Percentiles rank a stretch among this genome's conserved stretches.
phyloP scores from a whole-genome alignment of 345 rosid genomes.

The Punica granatum region DNA sequence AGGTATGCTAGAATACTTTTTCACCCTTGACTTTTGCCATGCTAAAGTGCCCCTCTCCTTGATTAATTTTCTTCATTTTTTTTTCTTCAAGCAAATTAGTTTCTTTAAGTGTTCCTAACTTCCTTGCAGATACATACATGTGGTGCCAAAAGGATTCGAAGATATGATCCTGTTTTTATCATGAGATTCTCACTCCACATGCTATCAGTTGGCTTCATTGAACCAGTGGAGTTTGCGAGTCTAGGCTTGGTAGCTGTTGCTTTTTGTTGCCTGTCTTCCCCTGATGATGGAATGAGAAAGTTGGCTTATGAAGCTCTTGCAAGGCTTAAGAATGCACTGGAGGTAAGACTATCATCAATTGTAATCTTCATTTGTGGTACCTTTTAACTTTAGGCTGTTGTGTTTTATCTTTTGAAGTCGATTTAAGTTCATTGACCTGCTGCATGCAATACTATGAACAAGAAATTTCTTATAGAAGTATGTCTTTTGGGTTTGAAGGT shows the following conservation, averaged over 20 bases:
- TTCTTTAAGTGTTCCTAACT: neutral
- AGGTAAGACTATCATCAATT: constrained; percentile 41
- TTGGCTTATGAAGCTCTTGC: constrained; percentile 67
- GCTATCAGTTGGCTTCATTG: constrained; percentile 54
- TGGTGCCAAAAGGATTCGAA: constrained; percentile 21
- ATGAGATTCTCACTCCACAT: constrained; percentile 57
- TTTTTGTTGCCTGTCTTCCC: constrained; percentile 76
- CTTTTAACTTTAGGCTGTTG: no score
- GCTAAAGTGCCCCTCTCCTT: neutral
- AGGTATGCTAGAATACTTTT: neutral
- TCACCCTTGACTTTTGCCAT: neutral
- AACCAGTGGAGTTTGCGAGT: constrained; percentile 74
- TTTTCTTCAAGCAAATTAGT: constrained; percentile 1
- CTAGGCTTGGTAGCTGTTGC: constrained; percentile 89
- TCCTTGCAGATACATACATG: constrained; percentile 31
- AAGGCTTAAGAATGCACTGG: constrained; percentile 50
- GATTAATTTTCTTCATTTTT: neutral
- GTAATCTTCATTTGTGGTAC: neutral
- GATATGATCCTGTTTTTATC: constrained; percentile 84
- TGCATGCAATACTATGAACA: neutral
- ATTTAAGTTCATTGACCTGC: neutral
- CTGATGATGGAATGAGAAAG: constrained; percentile 70
- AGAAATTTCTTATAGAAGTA: neutral
- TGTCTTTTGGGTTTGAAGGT: neutral
- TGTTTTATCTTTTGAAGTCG: no score